Evolutionary conservation across 108 stramenopile species (phyloP).

Genomic region (Chaetoceros tenuissimus): DNA sequence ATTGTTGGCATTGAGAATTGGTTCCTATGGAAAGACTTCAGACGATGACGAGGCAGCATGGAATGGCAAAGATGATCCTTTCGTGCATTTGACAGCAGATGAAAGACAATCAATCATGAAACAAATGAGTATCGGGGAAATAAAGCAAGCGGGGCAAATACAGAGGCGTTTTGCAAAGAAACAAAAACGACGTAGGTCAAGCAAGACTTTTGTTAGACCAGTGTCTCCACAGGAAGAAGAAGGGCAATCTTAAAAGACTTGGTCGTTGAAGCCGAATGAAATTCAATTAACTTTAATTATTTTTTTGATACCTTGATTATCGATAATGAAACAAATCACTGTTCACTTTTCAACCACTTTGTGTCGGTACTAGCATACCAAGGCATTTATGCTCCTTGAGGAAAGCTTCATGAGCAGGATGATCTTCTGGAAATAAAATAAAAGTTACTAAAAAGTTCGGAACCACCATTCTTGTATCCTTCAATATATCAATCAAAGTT

Average conservation of each 20-base stretch:
- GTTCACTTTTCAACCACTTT: no score
- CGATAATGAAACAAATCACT: no score
- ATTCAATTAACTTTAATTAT: no score
- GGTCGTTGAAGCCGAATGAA: no score
- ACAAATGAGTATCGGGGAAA: constrained; percentile 46
- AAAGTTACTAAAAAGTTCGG: constrained; percentile 81
- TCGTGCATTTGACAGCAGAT: constrained; percentile 45
- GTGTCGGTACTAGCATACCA: constrained; percentile 51
- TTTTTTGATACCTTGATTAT: no score
- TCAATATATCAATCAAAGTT: constrained; percentile 47
- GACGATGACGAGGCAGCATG: constrained; percentile 38
- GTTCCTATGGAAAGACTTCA: constrained; percentile 20
- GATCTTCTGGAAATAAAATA: constrained; percentile 67
- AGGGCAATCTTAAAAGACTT: no score
- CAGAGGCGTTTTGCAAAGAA: not conserved
- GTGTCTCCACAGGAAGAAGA: no score
- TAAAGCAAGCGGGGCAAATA: constrained; percentile 26
- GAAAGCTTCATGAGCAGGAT: constrained; percentile 75
- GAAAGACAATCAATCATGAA: constrained; percentile 43
- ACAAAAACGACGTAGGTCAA: not conserved
- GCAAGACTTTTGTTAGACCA: not conserved
- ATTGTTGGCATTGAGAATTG: constrained; percentile 11
- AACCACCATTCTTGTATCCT: constrained; percentile 60
- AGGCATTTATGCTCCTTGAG: constrained; percentile 76
- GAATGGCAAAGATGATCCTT: constrained; percentile 57